Base-by-base conservation (phyloP, 2,329 filamentous ascomycete species). In the Fusarium incarnatum region DNA sequence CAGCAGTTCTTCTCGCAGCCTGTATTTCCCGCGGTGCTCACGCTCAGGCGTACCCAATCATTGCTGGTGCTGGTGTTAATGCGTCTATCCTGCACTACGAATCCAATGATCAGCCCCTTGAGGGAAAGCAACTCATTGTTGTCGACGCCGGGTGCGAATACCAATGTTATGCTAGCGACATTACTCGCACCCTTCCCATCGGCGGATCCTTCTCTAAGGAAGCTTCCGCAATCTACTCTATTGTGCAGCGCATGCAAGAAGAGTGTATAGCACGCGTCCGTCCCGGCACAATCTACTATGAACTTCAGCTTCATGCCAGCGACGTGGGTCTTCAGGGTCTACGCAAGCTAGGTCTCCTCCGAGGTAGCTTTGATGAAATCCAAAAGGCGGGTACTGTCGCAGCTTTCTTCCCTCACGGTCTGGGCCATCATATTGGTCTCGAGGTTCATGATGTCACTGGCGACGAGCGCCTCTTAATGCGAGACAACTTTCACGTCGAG, bases 121-220 rank as follows among this genome's bases (percentile, higher is more conserved):
- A 82, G 5, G 89, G 90, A 27, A 87, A 90, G 60, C 89, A 94
- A 75, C 85, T 94, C 30, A 83, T 98, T 32, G 90, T 97, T 22
- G 84, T 99, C 7, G 95, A 99, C 77, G 94, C 95, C 2, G 94
- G 94, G 4, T 92, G 90, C 71, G 95, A 98, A 80, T 97, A 90
- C 81, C 82, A 89, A 50, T 91, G 92, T 73, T 98, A 99, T 78
- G 94, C 94, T 30, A 92, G 92, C 60, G 95, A 98, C 79, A 89
- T 98, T 28, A 98, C 96, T 0, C 89, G 95, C 40, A 96, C 94
- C 0, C 89, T 98, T 71, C 95, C 95, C 7, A 81, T 98, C 23
- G 87, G 86, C 16, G 92, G 92, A 8, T 60, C 67, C 1, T 97
- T 94, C 72, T 87, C 88, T 0, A 79, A 84, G 16, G 91, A 95